Evolutionary conservation across 306 rosid genomes (phyloP).

Genomic region (Elaeagnus macrophylla): DNA sequence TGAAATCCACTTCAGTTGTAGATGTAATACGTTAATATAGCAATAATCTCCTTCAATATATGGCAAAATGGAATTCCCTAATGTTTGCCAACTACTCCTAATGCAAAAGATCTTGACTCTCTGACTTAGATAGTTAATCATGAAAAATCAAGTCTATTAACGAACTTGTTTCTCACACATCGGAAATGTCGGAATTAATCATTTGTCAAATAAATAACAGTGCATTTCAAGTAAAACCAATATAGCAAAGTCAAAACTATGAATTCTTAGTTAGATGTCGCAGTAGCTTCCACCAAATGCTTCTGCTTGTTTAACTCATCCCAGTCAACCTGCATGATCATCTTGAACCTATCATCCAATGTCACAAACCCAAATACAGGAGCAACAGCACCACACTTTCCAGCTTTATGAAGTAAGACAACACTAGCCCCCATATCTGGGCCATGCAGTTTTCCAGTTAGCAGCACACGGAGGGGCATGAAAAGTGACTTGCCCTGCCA

Average conservation of each 20-base stretch:
- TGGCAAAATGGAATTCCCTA: too few relatives aligned
- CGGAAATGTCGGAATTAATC: too few relatives aligned
- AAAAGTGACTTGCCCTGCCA: constrained; percentile 82
- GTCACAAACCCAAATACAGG: constrained; percentile 53
- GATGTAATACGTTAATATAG: too few relatives aligned
- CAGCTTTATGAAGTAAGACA: constrained; percentile 61
- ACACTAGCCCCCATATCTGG: constrained; percentile 70
- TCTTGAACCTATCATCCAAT: constrained; percentile 51
- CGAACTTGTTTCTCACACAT: too few relatives aligned
- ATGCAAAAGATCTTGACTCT: too few relatives aligned
- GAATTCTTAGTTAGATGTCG: constrained; percentile 31
- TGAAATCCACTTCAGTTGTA: too few relatives aligned
- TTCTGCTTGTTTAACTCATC: constrained; percentile 44
- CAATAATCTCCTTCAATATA: too few relatives aligned
- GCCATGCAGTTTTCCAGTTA: constrained; percentile 94
- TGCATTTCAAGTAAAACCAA: too few relatives aligned
- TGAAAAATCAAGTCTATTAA: too few relatives aligned
- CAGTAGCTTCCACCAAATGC: constrained; percentile 36
- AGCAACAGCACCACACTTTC: constrained; percentile 33
- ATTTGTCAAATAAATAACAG: too few relatives aligned
- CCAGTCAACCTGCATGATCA: constrained; percentile 63
- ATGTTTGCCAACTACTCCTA: too few relatives aligned
- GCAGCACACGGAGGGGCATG: constrained; percentile 83
- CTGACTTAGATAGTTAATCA: too few relatives aligned
- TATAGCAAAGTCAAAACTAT: constrained; percentile 13